Base-by-base conservation (phyloP, 768 basidiomycete species). In the Bullera alba region DNA sequence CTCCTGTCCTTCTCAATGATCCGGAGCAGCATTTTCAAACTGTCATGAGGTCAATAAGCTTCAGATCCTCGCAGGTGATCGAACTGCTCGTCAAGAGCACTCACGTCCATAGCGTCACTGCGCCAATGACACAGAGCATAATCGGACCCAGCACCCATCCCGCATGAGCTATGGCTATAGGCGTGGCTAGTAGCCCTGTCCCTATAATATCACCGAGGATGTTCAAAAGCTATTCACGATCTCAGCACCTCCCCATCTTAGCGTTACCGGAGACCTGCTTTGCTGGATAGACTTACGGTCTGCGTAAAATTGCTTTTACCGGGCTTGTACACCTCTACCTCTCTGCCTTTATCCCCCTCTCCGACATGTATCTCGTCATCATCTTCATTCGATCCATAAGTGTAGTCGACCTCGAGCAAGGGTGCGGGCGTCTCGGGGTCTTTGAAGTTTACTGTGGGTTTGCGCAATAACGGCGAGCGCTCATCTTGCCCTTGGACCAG, bases 1-100 rank as follows among this genome's bases (percentile, higher is more conserved):
- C 63, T 49, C 14, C 61, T 42, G 29, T 69, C 67, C 35, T 61
- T 57, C 50, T 63, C 67, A 15, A 69, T 69, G 29, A 69, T 60
- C 22, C 63, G 46, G 2, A 69, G 48, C 21, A 69, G 41, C 28
- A 65, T 58, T 42, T 69, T 69, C 19, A 65, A 53, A 15, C 67
- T 69, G 45, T 32, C 7, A 19, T 36, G 7, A 36, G 7, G 15
- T 34, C 45, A 7, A 10, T 16, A 10, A 12, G 19, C n/a, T 30
- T 32, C 29, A 17, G 23, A 26, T 47, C n/a, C 30, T n/a, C 26
- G 25, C n/a, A n/a, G n/a, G n/a, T n/a, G n/a, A n/a, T n/a, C 7
- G 19, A 19, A 16, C 15, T 8, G 26, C 34, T 16, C 42, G 27
- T 25, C 3, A 12, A 32, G 15, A 29, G 5, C 14, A 58, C 65